These are phyloP conservation scores for Sporisorium graminicola DNA, from an alignment of 1,284 basidiomycete genomes.

Conservation along the genomic window DNA sequence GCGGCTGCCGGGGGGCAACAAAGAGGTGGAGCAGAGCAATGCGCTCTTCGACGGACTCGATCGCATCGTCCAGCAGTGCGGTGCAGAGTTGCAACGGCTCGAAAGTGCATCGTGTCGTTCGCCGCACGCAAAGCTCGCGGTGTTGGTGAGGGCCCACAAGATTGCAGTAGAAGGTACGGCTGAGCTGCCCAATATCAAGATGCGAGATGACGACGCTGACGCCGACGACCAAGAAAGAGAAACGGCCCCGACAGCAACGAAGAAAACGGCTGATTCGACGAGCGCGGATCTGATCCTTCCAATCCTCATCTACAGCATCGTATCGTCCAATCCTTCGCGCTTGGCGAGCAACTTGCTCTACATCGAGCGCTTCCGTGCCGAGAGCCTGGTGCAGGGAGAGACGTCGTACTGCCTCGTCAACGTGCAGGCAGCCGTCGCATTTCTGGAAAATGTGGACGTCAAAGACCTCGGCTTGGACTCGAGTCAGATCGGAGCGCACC, in stretches of 20 bases:
- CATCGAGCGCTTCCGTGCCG: slow-evolving; percentile 83
- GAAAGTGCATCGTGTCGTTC: slow-evolving; percentile 75
- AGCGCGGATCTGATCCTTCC: slow-evolving; percentile 82
- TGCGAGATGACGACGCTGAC: slow-evolving; percentile 23
- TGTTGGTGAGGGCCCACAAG: slow-evolving; percentile 85
- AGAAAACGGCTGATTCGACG: slow-evolving; percentile 11
- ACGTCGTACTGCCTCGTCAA: slow-evolving; percentile 93
- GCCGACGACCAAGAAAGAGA: slow-evolving; percentile 3
- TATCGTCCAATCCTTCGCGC: slow-evolving; percentile 90
- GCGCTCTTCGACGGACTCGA: slow-evolving; percentile 75
- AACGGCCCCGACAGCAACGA: background rate
- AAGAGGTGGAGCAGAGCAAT: slow-evolving; percentile 44
- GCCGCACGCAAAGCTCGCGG: slow-evolving; percentile 82
- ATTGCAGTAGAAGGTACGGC: slow-evolving; percentile 78
- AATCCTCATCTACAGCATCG: slow-evolving; percentile 88
- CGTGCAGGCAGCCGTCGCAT: slow-evolving; percentile 91
- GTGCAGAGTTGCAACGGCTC: slow-evolving; percentile 82
- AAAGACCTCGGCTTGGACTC: slow-evolving; percentile 81
- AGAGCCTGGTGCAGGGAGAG: slow-evolving; percentile 81
- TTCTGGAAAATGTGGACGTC: slow-evolving; percentile 90
- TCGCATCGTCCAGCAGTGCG: slow-evolving; percentile 79
- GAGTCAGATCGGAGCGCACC: slow-evolving; percentile 8
- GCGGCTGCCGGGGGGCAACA: slow-evolving; percentile 59
- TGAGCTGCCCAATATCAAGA: slow-evolving; percentile 31
- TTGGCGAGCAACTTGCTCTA: slow-evolving; percentile 81